Evolutionary conservation across 352 stramenopile genomes (phyloP).

Genomic region (Salisapilia sapeloensis): DNA sequence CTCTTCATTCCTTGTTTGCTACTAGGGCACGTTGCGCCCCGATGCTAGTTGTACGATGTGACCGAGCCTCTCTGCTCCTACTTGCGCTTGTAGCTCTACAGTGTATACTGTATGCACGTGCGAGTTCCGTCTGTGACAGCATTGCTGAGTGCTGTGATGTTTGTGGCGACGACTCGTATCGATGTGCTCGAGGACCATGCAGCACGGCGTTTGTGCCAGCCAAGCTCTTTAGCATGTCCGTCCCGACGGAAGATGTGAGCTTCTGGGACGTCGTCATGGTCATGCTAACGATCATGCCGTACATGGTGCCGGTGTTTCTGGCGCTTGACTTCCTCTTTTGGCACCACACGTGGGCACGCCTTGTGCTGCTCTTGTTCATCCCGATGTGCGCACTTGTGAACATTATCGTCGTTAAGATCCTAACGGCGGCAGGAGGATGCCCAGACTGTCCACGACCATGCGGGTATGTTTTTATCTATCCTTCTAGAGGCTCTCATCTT

Average conservation of each 20-base stretch:
- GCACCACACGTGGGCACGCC: slow-evolving; percentile 19
- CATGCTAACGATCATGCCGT: slow-evolving; percentile 36
- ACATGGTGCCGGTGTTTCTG: slow-evolving; percentile 19
- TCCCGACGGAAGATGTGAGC: slow-evolving; percentile 11
- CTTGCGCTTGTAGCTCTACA: too few relatives aligned
- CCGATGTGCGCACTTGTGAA: slow-evolving; percentile 27
- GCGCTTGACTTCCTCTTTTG: slow-evolving; percentile 21
- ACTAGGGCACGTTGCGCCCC: too few relatives aligned
- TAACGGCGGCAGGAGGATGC: slow-evolving; percentile 35
- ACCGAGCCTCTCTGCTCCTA: too few relatives aligned
- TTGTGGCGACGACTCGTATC: slow-evolving; percentile 22
- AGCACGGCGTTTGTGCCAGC: slow-evolving; percentile 19
- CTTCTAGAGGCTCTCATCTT: too few relatives aligned
- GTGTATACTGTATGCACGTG: too few relatives aligned
- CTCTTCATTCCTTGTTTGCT: too few relatives aligned
- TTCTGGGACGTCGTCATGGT: slow-evolving; percentile 32
- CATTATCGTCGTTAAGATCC: slow-evolving; percentile 14
- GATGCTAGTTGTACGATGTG: too few relatives aligned
- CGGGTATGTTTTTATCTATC: too few relatives aligned
- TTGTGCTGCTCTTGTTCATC: slow-evolving; percentile 32
- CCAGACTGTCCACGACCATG: slow-evolving; percentile 25
- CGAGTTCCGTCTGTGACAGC: too few relatives aligned
- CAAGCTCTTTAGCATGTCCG: slow-evolving; percentile 31
- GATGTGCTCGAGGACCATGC: slow-evolving; percentile 30
- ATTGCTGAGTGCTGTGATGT: slow-evolving; percentile 24